Conservation (phyloP, 495 filamentous ascomycete genomes). For the Aspergillus indologenus region DNA sequence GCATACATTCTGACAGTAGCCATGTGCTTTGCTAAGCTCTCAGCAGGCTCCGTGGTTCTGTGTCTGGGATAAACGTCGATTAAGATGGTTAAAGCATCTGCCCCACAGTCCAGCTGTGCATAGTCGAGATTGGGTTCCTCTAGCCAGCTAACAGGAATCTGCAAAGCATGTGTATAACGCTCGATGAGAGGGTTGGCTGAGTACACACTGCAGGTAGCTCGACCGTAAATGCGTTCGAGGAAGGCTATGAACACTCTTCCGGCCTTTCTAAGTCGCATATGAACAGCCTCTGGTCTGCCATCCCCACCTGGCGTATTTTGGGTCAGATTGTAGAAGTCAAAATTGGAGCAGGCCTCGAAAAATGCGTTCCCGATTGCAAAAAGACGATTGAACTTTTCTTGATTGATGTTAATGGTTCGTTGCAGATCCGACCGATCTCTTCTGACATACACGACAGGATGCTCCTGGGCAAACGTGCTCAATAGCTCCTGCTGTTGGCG, state of each 20-base stretch:
- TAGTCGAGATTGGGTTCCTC: constrained; percentile 46
- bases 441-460: constrained; percentile 66
- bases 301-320: constrained; percentile 7
- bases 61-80: constrained; percentile 32
- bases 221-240: not conserved
- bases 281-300: constrained; percentile 2
- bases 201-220: constrained; percentile 1
- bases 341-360: constrained; percentile 58
- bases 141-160: constrained; percentile 51
- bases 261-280: constrained; percentile 40
- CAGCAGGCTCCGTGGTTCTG: not conserved
- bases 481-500: constrained; percentile 23
- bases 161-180: constrained; percentile 54
- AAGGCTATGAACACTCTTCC: constrained; percentile 29
- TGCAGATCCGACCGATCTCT: constrained; percentile 53
- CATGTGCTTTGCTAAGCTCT: constrained; percentile 16
- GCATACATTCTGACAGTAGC: constrained; percentile 19
- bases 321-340: constrained; percentile 66
- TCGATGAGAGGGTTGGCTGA: constrained; percentile 17
- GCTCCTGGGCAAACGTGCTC: constrained; percentile 30
- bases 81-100: constrained; percentile 60
- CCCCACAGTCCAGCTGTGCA: constrained; percentile 55
- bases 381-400: constrained; percentile 48
- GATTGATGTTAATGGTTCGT: constrained; percentile 15
- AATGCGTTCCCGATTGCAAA: constrained; percentile 45